A percentile compares a stretch with the other conserved stretches of the same genome.
Conservation (phyloP, 176 grass and related monocot genomes). For the Cenchrus fungigraminus region DNA sequence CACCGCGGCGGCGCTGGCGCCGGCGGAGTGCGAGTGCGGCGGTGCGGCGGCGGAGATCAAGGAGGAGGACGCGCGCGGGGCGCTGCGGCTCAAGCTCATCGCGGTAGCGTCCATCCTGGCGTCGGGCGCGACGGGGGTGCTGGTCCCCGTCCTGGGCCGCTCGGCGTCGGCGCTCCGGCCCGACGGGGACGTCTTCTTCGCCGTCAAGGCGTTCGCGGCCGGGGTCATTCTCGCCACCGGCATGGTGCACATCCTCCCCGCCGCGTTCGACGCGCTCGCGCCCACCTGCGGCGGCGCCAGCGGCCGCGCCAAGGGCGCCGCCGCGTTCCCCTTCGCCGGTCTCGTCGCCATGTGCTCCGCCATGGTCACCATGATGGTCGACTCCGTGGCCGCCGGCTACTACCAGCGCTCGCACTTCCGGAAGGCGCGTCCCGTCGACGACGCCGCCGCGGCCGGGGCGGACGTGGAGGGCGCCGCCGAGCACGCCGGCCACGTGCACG, state of each 20-base stretch:
- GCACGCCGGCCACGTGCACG: conserved; percentile 53
- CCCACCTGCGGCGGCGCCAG: conserved; percentile 20
- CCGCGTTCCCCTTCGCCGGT: conserved; percentile 61
- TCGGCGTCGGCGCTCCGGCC: conserved; percentile 61
- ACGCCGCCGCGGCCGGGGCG: not conserved
- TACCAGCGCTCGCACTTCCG: conserved; percentile 63
- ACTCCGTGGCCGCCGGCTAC: conserved; percentile 75
- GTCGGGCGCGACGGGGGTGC: conserved; percentile 55
- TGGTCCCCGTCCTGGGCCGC: conserved; percentile 72
- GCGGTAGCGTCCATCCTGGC: conserved; percentile 67
- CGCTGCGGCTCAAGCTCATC: conserved; percentile 66
- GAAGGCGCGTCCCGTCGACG: conserved; percentile 47
- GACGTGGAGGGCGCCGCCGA: conserved; percentile 30
- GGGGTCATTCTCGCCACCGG: conserved; percentile 93
- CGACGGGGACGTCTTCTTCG: conserved; percentile 68
- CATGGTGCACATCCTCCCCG: conserved; percentile 84
- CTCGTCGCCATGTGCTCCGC: conserved; percentile 80
- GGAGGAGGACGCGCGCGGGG: conserved; percentile 47
- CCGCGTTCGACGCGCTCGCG: conserved; percentile 63
- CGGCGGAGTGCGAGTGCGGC: conserved; percentile 27
- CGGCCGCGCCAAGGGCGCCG: not conserved
- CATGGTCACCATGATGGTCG: conserved; percentile 77
- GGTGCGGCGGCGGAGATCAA: not conserved
- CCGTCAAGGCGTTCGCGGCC: conserved; percentile 87
- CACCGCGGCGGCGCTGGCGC: not conserved